Evolutionary conservation across 768 basidiomycete genomes (phyloP).

Genomic region (Suillus cothurnatus): DNA sequence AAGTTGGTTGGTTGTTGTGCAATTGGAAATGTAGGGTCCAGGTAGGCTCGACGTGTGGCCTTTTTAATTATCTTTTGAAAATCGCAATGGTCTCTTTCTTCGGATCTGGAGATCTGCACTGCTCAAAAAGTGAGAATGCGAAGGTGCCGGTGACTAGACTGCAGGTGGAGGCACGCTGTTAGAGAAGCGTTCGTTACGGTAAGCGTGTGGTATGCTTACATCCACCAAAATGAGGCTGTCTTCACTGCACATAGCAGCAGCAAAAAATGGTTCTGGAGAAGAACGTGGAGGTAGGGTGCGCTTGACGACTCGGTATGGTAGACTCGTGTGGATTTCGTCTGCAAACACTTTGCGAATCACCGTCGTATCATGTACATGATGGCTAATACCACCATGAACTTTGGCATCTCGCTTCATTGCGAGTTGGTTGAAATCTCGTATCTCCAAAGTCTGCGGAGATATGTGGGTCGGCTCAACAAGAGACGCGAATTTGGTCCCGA

Average conservation of each 20-base stretch:
- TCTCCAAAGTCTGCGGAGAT: slow-evolving; percentile 29
- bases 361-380: slow-evolving; percentile 28
- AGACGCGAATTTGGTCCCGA: slow-evolving; percentile 48
- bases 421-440: slow-evolving; percentile 57
- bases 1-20: neutral
- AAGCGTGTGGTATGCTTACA: slow-evolving; percentile 26
- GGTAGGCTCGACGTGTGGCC: neutral
- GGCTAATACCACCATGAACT: slow-evolving; percentile 19
- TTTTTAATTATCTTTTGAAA: neutral
- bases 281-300: slow-evolving; percentile 20
- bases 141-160: slow-evolving; percentile 27
- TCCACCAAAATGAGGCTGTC: slow-evolving; percentile 57
- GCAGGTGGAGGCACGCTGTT: neutral
- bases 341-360: slow-evolving; percentile 40
- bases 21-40: neutral
- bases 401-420: slow-evolving; percentile 32
- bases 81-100: neutral
- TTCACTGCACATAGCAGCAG: slow-evolving; percentile 54
- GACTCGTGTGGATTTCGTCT: slow-evolving; percentile 41
- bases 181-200: neutral
- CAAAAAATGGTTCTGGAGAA: slow-evolving; percentile 16
- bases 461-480: slow-evolving; percentile 16
- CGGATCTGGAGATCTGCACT: neutral
- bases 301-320: slow-evolving; percentile 48
- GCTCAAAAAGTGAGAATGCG: slow-evolving; percentile 33